Base-by-base conservation (phyloP, 1,139 yeast species). In the Kazachstania sp. region DNA sequence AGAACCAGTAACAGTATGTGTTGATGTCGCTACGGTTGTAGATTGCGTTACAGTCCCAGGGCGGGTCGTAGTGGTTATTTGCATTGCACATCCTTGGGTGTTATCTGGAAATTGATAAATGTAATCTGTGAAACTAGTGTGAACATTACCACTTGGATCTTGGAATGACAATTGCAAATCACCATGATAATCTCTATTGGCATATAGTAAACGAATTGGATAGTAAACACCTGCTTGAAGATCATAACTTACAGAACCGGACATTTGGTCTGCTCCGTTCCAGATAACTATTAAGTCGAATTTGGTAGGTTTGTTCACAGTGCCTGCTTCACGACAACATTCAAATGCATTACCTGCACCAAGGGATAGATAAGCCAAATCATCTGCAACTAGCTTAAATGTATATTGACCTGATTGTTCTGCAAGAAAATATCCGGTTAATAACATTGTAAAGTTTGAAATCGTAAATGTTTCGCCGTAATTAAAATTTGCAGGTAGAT, bases 401-500 rank as follows among this genome's bases (percentile, higher is more conserved):
- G 55, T 50, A 43, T 63, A 63, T 7, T 51, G 44, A 49, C 68
- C 67, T 15, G 56, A 46, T 11, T 32, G 40, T 8, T 43, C 41
- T 31, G 67, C 53, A 9, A 44, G 28, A 47, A 62, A 61, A 39
- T 60, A 63, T 47, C 65, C 65, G 13, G 54, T 48, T 8, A 56
- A 47, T 46, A 56, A 61, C 20, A 55, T 41, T 6, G 54, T 48
- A 32, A 58, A 52, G 36, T 58, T 53, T 2, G 54, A 42, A 12
- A 41, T 26, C n/a, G 20, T n/a, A 8, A 41, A 34, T n/a, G 16
- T n/a, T 30, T 35, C 37, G 9, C 39, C 42, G 28, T 32, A 40
- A 15, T 37, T 37, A 23, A 20, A 37, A 29, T 37, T 37, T 8
- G 40, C 18, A 5, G 40, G 40, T 13, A 37, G 16, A 8, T 19